phyloP scores from a whole-genome alignment of 2,329 filamentous ascomycete species.

The Pseudogymnoascus sp. region DNA sequence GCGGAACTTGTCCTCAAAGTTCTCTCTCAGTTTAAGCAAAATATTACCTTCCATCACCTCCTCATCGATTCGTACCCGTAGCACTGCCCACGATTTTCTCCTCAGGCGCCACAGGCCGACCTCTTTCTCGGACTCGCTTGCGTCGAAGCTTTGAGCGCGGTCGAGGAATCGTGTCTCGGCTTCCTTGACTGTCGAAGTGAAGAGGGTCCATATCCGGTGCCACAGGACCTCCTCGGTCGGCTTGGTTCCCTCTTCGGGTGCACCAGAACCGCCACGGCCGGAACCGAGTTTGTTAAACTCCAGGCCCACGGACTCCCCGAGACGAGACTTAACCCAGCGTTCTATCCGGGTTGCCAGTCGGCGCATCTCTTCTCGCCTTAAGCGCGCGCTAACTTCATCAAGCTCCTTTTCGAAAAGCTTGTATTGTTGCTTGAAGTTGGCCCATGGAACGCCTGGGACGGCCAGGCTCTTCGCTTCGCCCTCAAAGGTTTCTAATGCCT shows the following conservation, averaged over 20 bases:
- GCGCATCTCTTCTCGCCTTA: conserved; percentile 94
- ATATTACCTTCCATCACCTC: conserved; percentile 98
- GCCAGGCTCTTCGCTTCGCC: conserved; percentile 65
- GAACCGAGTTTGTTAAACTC: conserved; percentile 96
- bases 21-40: conserved; percentile 88
- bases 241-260: conserved; percentile 71
- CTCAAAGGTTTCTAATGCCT: conserved; percentile 68
- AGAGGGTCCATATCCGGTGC: conserved; percentile 90
- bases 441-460: conserved; percentile 80
- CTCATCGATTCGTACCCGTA: conserved; percentile 87
- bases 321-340: conserved; percentile 82
- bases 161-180: conserved; percentile 82
- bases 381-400: conserved; percentile 74
- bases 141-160: conserved; percentile 87
- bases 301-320: conserved; percentile 80
- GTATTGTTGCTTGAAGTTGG: conserved; percentile 75
- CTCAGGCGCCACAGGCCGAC: conserved; percentile 88
- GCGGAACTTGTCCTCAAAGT: conserved; percentile 98
- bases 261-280: conserved; percentile 73
- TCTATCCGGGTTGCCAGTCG: conserved; percentile 85
- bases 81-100: conserved; percentile 88
- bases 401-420: conserved; percentile 82
- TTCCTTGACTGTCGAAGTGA: conserved; percentile 74
- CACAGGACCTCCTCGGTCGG: conserved; percentile 81
- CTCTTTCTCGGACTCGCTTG: conserved; percentile 82